Conservation (phyloP, 2,329 filamentous ascomycete genomes). For the Zasmidium citrigriseum region DNA sequence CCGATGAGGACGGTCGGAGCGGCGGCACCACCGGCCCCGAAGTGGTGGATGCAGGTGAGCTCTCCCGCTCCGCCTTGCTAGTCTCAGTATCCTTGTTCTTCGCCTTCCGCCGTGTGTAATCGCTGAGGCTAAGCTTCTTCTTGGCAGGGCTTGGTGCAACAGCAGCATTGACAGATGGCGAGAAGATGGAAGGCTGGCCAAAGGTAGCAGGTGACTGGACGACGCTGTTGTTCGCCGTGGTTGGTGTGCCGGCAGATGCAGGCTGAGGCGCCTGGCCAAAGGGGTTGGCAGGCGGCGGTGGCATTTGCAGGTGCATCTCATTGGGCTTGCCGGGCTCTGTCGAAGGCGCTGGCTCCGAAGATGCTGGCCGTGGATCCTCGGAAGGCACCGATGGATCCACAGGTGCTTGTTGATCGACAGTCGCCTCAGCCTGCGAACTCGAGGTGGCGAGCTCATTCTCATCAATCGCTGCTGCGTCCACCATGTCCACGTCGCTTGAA, state of each 20-base stretch:
- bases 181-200: constrained; percentile 29
- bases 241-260: constrained; percentile 14
- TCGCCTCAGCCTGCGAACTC: background rate
- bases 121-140: constrained; percentile 55
- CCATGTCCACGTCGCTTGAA: constrained; percentile 22
- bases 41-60: constrained; percentile 31
- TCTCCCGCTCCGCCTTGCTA: constrained; percentile 29
- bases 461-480: constrained; percentile 17
- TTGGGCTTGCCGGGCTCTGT: constrained; percentile 19
- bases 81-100: constrained; percentile 29
- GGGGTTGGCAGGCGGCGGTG: constrained; percentile 30
- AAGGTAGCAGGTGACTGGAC: constrained; percentile 29
- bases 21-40: constrained; percentile 27
- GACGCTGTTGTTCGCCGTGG: constrained; percentile 11
- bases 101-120: constrained; percentile 49
- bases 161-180: constrained; percentile 42
- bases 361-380: constrained; percentile 6
- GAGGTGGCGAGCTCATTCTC: background rate
- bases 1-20: constrained; percentile 26
- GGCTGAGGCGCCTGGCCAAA: constrained; percentile 28
- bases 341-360: constrained; percentile 11
- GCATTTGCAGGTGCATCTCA: constrained; percentile 36
- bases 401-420: constrained; percentile 10
- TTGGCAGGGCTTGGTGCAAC: constrained; percentile 44
- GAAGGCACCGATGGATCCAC: constrained; percentile 13